phyloP scores from a whole-genome alignment of 768 basidiomycete genomes.

The Podaxis sp. region DNA sequence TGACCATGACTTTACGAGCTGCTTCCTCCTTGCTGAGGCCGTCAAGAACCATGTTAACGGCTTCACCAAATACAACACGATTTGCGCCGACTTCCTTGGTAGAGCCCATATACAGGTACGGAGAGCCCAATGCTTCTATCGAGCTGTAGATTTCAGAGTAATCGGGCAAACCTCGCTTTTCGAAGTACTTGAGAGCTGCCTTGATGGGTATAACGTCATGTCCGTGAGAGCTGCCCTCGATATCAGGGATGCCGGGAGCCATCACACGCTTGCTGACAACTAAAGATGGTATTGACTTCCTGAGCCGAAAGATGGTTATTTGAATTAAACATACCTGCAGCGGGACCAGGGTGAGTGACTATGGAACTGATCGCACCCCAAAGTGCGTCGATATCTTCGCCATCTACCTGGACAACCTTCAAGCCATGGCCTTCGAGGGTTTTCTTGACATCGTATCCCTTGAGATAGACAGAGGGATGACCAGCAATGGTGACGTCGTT shows the following conservation, averaged over 20 bases:
- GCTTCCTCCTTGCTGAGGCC: conserved; percentile 72
- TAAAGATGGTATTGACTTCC: conserved; percentile 17
- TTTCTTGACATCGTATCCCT: conserved; percentile 66
- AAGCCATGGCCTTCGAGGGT: conserved; percentile 81
- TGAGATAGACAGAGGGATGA: conserved; percentile 82
- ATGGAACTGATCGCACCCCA: conserved; percentile 62
- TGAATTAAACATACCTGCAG: conserved; percentile 48
- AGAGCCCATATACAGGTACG: conserved; percentile 65
- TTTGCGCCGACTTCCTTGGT: conserved; percentile 76
- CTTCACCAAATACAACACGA: conserved; percentile 82
- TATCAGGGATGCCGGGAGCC: conserved; percentile 67
- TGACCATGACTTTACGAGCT: conserved; percentile 77
- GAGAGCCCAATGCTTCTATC: conserved; percentile 54
- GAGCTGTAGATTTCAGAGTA: conserved; percentile 50
- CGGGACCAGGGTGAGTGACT: conserved; percentile 66
- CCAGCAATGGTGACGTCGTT: conserved; percentile 94
- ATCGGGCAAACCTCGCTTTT: conserved; percentile 53
- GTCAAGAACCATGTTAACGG: conserved; percentile 76
- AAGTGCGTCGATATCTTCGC: conserved; percentile 76
- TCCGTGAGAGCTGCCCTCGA: conserved; percentile 75
- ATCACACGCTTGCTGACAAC: conserved; percentile 68
- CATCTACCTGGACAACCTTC: conserved; percentile 67
- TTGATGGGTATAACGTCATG: conserved; percentile 87
- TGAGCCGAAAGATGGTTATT: neutral
- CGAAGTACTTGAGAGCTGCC: conserved; percentile 71